Evolutionary conservation across 768 basidiomycete genomes (phyloP).

Genomic region (Asterophora parasitica): DNA sequence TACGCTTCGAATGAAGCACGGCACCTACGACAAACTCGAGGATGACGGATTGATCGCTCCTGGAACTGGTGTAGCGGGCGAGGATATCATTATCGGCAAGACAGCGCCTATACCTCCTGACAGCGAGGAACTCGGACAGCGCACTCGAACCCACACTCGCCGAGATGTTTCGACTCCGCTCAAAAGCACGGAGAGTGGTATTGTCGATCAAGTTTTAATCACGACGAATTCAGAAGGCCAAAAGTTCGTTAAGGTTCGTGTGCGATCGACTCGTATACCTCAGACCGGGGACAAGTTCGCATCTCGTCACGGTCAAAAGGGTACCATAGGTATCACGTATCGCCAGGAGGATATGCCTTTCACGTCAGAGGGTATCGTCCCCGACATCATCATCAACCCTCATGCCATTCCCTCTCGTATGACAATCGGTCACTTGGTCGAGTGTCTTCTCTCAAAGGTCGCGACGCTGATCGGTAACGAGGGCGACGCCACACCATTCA

Average conservation of each 20-base stretch:
- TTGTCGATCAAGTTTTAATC: slow-evolving; percentile 95
- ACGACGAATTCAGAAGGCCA: slow-evolving; percentile 95
- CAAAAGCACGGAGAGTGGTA: slow-evolving; percentile 97
- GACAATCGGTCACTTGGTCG: slow-evolving; percentile 99
- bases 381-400: slow-evolving; percentile 97
- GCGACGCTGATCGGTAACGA: slow-evolving; percentile 95
- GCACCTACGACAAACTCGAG: slow-evolving; percentile 97
- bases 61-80: slow-evolving; percentile 90
- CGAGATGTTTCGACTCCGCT: slow-evolving; percentile 96
- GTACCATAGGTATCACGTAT: slow-evolving; percentile 99
- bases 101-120: slow-evolving; percentile 96
- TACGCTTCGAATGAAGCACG: slow-evolving; percentile 95
- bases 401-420: slow-evolving; percentile 99
- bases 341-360: slow-evolving; percentile 99
- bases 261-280: slow-evolving; percentile 92
- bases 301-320: slow-evolving; percentile 98
- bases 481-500: slow-evolving; percentile 98
- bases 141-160: slow-evolving; percentile 88
- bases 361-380: slow-evolving; percentile 93
- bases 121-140: slow-evolving; percentile 94
- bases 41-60: slow-evolving; percentile 95
- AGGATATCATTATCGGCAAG: slow-evolving; percentile 99
- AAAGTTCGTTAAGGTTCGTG: slow-evolving; percentile 97
- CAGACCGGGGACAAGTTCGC: slow-evolving; percentile 99
- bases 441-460: slow-evolving; percentile 94